Conservation (phyloP, 768 basidiomycete genomes). For the Terana coerulea region DNA sequence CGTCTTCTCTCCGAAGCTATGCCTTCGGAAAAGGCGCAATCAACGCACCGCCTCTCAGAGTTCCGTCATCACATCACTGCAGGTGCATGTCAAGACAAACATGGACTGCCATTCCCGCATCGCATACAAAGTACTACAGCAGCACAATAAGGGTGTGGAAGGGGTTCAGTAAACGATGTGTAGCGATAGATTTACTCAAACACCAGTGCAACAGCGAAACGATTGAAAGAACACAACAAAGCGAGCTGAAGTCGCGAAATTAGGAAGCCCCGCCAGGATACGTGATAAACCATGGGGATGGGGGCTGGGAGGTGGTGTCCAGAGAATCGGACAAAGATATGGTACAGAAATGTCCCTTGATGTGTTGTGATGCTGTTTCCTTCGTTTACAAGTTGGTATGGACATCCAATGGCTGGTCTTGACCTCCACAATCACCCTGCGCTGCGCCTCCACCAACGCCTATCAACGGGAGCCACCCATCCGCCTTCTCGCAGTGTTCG, state of each 20-base stretch:
- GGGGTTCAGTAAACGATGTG: constrained; percentile 12
- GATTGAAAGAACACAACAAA: constrained; percentile 2
- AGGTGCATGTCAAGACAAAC: not conserved
- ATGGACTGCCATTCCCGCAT: constrained; percentile 5
- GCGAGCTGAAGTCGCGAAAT: constrained; percentile 9
- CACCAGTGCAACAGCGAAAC: constrained; percentile 8
- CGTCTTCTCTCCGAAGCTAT: not conserved
- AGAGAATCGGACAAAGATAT: constrained; percentile 6
- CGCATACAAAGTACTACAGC: constrained; percentile 8
- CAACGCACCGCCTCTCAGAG: constrained; percentile 1
- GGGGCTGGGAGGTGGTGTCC: constrained; percentile 5
- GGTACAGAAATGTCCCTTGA: constrained; percentile 9
- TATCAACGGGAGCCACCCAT: no score
- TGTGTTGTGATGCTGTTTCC: not conserved
- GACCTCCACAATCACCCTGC: constrained; percentile 4
- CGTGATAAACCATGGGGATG: not conserved
- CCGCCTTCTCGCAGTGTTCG: not conserved
- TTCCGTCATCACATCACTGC: not conserved
- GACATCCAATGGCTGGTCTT: constrained; percentile 3
- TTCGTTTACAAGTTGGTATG: constrained; percentile 2
- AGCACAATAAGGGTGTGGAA: constrained; percentile 3
- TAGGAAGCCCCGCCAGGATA: constrained; percentile 6
- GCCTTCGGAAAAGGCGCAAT: not conserved
- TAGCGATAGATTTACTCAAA: constrained; percentile 17
- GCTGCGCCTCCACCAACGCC: no score